Percentiles rank a stretch among this genome's conserved stretches.
Evolutionary conservation across 805 yeast genomes (phyloP).

Genomic region (Debaryomyces tyrocola): DNA sequence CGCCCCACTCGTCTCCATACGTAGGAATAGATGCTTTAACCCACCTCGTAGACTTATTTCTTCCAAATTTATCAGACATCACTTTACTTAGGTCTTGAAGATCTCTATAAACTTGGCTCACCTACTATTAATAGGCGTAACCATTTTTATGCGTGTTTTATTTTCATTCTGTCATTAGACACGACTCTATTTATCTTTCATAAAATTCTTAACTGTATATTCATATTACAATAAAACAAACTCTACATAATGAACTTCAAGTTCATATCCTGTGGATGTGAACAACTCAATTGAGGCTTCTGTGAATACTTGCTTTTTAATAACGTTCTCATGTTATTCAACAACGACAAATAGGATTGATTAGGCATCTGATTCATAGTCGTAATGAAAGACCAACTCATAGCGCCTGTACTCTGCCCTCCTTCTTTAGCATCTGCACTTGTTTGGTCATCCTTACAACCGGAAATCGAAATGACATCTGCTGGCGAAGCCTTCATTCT

Average conservation of each 20-base stretch:
- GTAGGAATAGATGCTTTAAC: conserved; percentile 42
- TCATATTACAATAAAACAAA: too few species aligned
- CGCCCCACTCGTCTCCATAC: conserved; percentile 44
- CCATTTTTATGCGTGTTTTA: too few species aligned
- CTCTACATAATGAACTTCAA: conserved; percentile 31
- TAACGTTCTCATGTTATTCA: conserved; percentile 36
- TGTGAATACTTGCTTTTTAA: conserved; percentile 33
- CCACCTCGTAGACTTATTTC: conserved; percentile 47
- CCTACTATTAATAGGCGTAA: too few species aligned
- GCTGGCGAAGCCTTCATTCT: conserved; percentile 36
- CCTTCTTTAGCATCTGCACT: conserved; percentile 38
- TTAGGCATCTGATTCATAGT: conserved; percentile 26
- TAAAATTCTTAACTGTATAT: too few species aligned
- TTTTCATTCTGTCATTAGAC: too few species aligned
- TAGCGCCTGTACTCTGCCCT: conserved; percentile 40
- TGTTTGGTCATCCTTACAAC: conserved; percentile 43
- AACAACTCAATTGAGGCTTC: conserved; percentile 40
- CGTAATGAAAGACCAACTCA: conserved; percentile 39
- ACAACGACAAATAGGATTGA: conserved; percentile 34
- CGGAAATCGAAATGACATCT: conserved; percentile 36
- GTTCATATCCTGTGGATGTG: conserved; percentile 41
- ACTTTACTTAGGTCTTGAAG: neutral
- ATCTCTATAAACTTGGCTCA: too few species aligned
- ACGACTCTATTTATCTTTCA: too few species aligned
- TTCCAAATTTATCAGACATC: conserved; percentile 38